A percentile compares a stretch with the other conserved stretches of the same genome.
Evolutionary conservation across 2,329 filamentous ascomycete species (phyloP).

Genomic region (Ascochyta koolunga): DNA sequence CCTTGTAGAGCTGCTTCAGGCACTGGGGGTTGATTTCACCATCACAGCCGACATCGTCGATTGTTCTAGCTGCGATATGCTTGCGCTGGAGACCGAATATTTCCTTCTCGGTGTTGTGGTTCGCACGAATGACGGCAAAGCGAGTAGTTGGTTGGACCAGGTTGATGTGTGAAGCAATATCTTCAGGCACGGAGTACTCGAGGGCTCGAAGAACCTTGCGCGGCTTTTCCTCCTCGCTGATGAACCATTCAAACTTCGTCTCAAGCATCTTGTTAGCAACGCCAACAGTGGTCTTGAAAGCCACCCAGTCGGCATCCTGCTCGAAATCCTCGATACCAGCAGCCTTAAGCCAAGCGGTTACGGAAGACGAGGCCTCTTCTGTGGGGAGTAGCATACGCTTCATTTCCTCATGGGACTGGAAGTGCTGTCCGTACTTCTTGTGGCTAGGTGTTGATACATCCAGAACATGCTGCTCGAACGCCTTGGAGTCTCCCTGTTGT

Average conservation of each 20-base stretch:
- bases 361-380: conserved; percentile 44
- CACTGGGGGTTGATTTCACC: conserved; percentile 54
- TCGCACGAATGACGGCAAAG: conserved; percentile 49
- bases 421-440: conserved; percentile 57
- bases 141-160: conserved; percentile 60
- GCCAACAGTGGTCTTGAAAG: conserved; percentile 48
- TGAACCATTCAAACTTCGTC: conserved; percentile 56
- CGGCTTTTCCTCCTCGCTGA: conserved; percentile 43
- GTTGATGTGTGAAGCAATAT: conserved; percentile 50
- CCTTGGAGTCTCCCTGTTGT: conserved; percentile 37
- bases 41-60: conserved; percentile 28
- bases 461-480: conserved; percentile 49
- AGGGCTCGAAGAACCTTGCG: conserved; percentile 52
- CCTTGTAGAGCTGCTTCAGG: conserved; percentile 57
- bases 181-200: conserved; percentile 50
- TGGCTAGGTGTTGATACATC: conserved; percentile 56
- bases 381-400: conserved; percentile 52
- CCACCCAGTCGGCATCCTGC: conserved; percentile 47
- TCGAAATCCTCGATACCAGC: conserved; percentile 47
- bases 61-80: conserved; percentile 18
- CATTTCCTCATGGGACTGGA: conserved; percentile 51
- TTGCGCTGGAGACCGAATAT: conserved; percentile 21
- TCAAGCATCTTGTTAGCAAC: conserved; percentile 53
- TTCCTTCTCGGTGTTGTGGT: conserved; percentile 26
- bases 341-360: conserved; percentile 54